Conservation (phyloP, 805 yeast species). For the Schwanniomyces polymorphus region DNA sequence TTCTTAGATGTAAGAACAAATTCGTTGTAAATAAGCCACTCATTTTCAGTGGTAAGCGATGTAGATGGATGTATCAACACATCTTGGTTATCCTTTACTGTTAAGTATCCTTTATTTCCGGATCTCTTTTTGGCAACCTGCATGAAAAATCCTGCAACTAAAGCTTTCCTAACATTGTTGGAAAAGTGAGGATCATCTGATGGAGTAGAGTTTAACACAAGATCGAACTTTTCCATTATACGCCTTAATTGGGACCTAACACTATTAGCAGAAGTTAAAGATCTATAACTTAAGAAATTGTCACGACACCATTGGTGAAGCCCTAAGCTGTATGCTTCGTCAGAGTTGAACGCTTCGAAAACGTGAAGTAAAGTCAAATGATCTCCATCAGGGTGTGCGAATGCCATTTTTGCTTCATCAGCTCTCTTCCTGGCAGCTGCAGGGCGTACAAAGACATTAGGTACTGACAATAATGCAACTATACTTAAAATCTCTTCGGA, state of each 20-base stretch:
- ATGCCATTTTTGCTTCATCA: constrained; percentile 82
- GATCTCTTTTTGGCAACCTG: constrained; percentile 92
- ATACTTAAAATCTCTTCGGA: constrained; percentile 86
- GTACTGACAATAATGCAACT: constrained; percentile 89
- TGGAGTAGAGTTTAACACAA: constrained; percentile 70
- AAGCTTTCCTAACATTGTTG: constrained; percentile 79
- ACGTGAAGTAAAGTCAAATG: constrained; percentile 90
- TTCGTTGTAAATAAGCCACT: constrained; percentile 94
- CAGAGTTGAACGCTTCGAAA: constrained; percentile 76
- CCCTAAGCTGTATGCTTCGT: constrained; percentile 68
- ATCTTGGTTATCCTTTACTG: constrained; percentile 95
- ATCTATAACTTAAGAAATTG: constrained; percentile 79
- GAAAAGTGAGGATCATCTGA: constrained; percentile 60
- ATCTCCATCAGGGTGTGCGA: constrained; percentile 95
- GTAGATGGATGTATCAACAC: constrained; percentile 93
- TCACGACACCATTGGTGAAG: constrained; percentile 88
- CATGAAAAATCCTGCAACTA: constrained; percentile 95
- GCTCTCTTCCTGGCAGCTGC: constrained; percentile 84
- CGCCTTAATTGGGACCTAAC: constrained; percentile 82
- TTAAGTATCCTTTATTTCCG: constrained; percentile 75
- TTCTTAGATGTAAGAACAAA: constrained; percentile 92
- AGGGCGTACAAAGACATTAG: constrained; percentile 93
- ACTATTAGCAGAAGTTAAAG: constrained; percentile 81
- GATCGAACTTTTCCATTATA: constrained; percentile 77
- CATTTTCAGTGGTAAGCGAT: constrained; percentile 81